Percentiles rank a stretch among this genome's conserved stretches.
Conservation (phyloP, 2,329 filamentous ascomycete species). For the Pezicula radicicola region DNA sequence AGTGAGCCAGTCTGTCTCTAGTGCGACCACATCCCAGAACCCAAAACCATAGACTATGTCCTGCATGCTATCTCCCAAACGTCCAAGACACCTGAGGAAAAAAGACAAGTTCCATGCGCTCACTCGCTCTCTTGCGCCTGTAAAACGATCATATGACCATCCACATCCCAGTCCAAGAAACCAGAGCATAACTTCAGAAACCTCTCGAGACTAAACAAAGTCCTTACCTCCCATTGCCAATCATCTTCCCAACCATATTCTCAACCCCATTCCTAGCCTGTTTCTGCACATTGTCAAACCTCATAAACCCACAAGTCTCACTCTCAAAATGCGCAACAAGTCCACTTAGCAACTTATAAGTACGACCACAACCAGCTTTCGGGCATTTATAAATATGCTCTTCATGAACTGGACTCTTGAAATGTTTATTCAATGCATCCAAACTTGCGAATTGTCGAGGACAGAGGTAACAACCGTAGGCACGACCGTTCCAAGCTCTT, state of each 20-base stretch:
- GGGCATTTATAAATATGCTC: slow-evolving; percentile 31
- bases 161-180: too few relatives aligned
- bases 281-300: neutral
- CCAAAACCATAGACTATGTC: too few relatives aligned
- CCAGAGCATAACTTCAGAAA: too few relatives aligned
- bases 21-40: too few relatives aligned
- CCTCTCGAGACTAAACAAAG: too few relatives aligned
- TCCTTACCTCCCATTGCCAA: neutral
- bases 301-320: neutral
- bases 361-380: neutral
- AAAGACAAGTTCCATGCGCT: too few relatives aligned
- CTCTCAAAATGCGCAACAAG: neutral
- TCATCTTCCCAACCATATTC: neutral
- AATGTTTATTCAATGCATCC: slow-evolving; percentile 44
- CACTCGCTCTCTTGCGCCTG: too few relatives aligned
- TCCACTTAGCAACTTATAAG: neutral
- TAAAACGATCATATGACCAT: too few relatives aligned
- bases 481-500: slow-evolving; percentile 40
- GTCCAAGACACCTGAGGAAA: too few relatives aligned
- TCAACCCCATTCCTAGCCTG: neutral
- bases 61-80: too few relatives aligned
- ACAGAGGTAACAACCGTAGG: slow-evolving; percentile 54
- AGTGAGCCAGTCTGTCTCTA: too few relatives aligned
- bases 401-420: slow-evolving; percentile 50
- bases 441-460: slow-evolving; percentile 36